Percentiles rank a stretch among this genome's conserved stretches.
These are phyloP conservation scores for Solanum lycopersicoides DNA, from an alignment of 257 asterid species.

Conservation along the genomic window DNA sequence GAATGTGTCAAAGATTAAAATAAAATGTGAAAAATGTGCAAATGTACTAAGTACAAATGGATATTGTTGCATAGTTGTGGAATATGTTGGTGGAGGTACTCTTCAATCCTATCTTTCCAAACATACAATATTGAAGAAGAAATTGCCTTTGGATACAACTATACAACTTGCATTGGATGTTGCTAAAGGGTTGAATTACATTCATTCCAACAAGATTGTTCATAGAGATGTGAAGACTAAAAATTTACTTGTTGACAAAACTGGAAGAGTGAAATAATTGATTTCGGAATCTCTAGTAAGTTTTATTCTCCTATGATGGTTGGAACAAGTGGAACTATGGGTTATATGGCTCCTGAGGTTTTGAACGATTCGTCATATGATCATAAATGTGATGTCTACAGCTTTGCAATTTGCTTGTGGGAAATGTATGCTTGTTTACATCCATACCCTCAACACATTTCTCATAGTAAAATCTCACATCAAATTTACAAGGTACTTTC, in stretches of 20 bases:
- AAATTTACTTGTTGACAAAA: constrained; percentile 1
- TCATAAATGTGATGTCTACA: constrained; percentile 19
- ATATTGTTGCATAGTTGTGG: no score
- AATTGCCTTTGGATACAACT: neutral
- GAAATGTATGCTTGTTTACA: constrained; percentile 3
- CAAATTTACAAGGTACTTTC: neutral
- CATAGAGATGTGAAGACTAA: constrained; percentile 18
- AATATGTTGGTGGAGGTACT: no score
- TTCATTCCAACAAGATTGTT: constrained; percentile 7
- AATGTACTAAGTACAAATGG: no score
- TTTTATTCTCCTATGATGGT: neutral
- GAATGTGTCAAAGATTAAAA: no score
- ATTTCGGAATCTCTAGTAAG: constrained; percentile 8
- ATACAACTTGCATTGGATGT: constrained; percentile 8
- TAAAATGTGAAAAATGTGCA: no score
- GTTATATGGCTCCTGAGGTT: constrained; percentile 24
- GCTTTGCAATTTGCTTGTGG: constrained; percentile 24
- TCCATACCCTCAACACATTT: neutral
- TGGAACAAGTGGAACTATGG: neutral
- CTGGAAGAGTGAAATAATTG: neutral
- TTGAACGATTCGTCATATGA: neutral
- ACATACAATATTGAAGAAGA: no score
- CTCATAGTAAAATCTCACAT: neutral
- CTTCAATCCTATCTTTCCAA: no score
- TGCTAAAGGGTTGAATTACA: constrained; percentile 17